Base-by-base conservation (phyloP, 768 basidiomycete species). In the Phlebiopsis gigantea region DNA sequence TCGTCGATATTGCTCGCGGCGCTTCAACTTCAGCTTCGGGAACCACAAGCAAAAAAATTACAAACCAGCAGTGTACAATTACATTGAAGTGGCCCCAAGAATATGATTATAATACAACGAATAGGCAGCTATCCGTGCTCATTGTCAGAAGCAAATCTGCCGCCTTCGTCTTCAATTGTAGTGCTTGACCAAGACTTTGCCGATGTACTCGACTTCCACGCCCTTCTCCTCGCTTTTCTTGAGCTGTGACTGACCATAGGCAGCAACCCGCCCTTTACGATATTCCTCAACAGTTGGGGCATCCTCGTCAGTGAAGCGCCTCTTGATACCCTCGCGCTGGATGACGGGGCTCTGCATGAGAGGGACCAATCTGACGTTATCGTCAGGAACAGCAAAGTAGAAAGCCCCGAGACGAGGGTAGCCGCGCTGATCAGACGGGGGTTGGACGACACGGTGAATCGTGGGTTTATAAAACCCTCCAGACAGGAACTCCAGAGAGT, bases 391-490 rank as follows among this genome's bases (percentile, higher is more conserved):
- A 2, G 61, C 61, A 60, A 75, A 75, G 63, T 73, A 75, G 64
- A 68, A 67, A 6, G 70, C 61, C n/a, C 73, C 73, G 12, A 75
- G 68, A n/a, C 74, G 70, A 26, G 59, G 55, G 61, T 67, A 68
- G 5, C 65, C 65, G 1, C 62, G 69, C 59, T 75, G 73, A 51
- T 72, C 71, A 17, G 42, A 30, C 0, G 73, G 73, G 7, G 73
- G 73, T 45, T 72, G 71, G 19, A 71, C 56, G 31, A 75, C 73
- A 39, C 73, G 73, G 52, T 74, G 73, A 26, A 75, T 68, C 0
- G 73, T 72, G 1, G 70, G 66, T 52, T 72, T 72, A 62, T 71
- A 73, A 63, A 63, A 73, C 5, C 73, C 73, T 0, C 71, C 73
- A 1, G 73, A 67, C 24, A 72, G 55, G 53, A 72, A 71, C 51